Base-by-base conservation (phyloP, 2,329 filamentous ascomycete genomes). In the Acarospora socialis region DNA sequence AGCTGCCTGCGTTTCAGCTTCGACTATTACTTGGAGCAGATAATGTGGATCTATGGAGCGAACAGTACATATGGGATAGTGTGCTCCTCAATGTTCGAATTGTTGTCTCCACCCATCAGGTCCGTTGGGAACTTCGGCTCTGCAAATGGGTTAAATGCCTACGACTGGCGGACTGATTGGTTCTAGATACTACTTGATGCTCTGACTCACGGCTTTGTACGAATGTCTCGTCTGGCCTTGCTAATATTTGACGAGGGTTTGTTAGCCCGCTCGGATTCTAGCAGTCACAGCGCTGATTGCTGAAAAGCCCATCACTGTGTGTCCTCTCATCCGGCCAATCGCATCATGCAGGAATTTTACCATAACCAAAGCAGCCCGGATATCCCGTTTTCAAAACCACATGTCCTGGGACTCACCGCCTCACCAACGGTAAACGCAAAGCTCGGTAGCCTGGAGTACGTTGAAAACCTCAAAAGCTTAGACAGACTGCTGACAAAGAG, bases 161-260 rank as follows among this genome's bases (percentile, higher is more conserved):
- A n/a, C n/a, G n/a, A n/a, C n/a, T n/a, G n/a, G n/a, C n/a, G n/a
- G n/a, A n/a, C n/a, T n/a, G n/a, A n/a, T n/a, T n/a, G n/a, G n/a
- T n/a, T n/a, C n/a, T 15, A 42, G 37, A 35, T 43, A 9, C 61
- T 92, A 8, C 57, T 71, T 3, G 80, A 92, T 52, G 81, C 81
- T 3, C 60, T 92, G 23, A 60, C 56, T 1, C 81, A 90, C 54
- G 79, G 66, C 0, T 92, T 92, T 48, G 67, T 92, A 2, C 61
- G 51, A 2, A 66, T 92, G 45, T 48, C 59, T 0, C 60, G 59
- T 2, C 53, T 92, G 14, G 64, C 75, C 4, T 59, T 93, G 4
- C 55, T 92, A 10, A 66, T 92, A 0, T 80, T 92, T 44, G 84
- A 93, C 46, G 84, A 93, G 71, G 81, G 81, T 77, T 48, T 33